These are phyloP conservation scores for Stachybotrys elegans DNA, from an alignment of 2,329 filamentous ascomycete species.

Conservation along the genomic window DNA sequence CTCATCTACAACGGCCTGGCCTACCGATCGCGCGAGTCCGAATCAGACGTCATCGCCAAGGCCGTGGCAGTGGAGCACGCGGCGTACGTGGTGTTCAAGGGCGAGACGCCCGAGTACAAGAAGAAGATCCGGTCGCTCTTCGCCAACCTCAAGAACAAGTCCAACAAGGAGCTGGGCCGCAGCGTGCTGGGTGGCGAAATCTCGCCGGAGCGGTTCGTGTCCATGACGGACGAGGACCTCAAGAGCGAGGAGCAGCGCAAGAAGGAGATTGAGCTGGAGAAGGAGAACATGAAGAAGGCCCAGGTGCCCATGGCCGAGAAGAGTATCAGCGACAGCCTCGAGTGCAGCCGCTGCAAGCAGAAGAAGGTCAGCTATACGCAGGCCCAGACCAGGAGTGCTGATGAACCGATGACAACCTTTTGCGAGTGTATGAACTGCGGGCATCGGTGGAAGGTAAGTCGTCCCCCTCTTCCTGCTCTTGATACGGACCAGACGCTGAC, in stretches of 20 bases:
- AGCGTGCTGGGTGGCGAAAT: slow-evolving; percentile 75
- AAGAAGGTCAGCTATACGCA: slow-evolving; percentile 95
- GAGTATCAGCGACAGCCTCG: slow-evolving; percentile 80
- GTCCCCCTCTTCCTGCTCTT: neutral
- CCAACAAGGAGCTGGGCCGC: slow-evolving; percentile 71
- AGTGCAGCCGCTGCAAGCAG: slow-evolving; percentile 88
- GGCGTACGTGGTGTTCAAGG: slow-evolving; percentile 64
- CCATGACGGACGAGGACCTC: slow-evolving; percentile 85
- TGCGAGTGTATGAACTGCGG: slow-evolving; percentile 67
- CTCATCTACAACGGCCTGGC: slow-evolving; percentile 89
- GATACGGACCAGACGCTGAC: neutral
- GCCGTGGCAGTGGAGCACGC: slow-evolving; percentile 80
- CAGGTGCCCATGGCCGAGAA: slow-evolving; percentile 92
- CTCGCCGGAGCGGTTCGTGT: slow-evolving; percentile 66
- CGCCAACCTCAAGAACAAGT: slow-evolving; percentile 90
- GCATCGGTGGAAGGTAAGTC: slow-evolving; percentile 65
- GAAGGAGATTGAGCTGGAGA: slow-evolving; percentile 69
- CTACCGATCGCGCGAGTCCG: slow-evolving; percentile 63
- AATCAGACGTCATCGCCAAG: slow-evolving; percentile 66
- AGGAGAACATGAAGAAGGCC: slow-evolving; percentile 95
- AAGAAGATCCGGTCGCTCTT: slow-evolving; percentile 88
- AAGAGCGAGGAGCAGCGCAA: slow-evolving; percentile 78
- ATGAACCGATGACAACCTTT: slow-evolving; percentile 85
- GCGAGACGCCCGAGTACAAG: slow-evolving; percentile 72
- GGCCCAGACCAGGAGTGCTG: slow-evolving; percentile 89